Percentiles rank a stretch among this genome's conserved stretches.
Evolutionary conservation across 306 rosid genomes (phyloP).

Genomic region (Nissolia schottii): DNA sequence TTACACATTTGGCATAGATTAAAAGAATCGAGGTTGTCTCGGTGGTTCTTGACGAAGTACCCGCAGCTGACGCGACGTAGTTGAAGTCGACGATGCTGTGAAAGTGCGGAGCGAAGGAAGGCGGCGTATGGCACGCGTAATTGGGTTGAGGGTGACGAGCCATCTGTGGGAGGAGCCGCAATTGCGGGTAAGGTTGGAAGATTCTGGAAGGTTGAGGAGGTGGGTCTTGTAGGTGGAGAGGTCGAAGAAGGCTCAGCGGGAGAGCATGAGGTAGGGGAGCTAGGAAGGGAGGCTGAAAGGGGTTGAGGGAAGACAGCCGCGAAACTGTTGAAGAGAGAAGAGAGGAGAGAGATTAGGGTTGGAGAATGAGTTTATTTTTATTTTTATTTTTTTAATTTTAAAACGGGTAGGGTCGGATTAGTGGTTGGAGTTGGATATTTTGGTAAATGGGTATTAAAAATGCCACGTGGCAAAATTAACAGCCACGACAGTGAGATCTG

Average conservation of each 20-base stretch:
- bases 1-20: conserved; percentile 53
- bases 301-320: conserved; percentile 30
- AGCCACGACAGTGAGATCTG: too few species aligned
- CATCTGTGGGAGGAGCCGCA: conserved; percentile 77
- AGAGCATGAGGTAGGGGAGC: conserved; percentile 69
- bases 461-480: too few species aligned
- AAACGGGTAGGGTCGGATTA: too few species aligned
- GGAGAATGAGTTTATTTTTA: too few species aligned
- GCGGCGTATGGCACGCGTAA: conserved; percentile 36
- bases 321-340: too few species aligned
- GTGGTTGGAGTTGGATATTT: too few species aligned
- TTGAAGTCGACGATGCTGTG: conserved; percentile 56
- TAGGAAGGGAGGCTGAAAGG: conserved; percentile 64
- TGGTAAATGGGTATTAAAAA: too few species aligned
- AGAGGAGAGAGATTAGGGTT: too few species aligned
- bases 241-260: conserved; percentile 47
- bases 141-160: conserved; percentile 52
- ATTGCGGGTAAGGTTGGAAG: conserved; percentile 43
- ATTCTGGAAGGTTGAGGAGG: conserved; percentile 48
- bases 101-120: conserved; percentile 63
- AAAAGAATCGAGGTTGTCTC: conserved; percentile 22
- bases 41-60: conserved; percentile 26
- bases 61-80: too few species aligned
- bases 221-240: conserved; percentile 44
- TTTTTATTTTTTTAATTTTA: too few species aligned